phyloP scores from a whole-genome alignment of 352 stramenopile genomes.

The Lagenidium sp. region DNA sequence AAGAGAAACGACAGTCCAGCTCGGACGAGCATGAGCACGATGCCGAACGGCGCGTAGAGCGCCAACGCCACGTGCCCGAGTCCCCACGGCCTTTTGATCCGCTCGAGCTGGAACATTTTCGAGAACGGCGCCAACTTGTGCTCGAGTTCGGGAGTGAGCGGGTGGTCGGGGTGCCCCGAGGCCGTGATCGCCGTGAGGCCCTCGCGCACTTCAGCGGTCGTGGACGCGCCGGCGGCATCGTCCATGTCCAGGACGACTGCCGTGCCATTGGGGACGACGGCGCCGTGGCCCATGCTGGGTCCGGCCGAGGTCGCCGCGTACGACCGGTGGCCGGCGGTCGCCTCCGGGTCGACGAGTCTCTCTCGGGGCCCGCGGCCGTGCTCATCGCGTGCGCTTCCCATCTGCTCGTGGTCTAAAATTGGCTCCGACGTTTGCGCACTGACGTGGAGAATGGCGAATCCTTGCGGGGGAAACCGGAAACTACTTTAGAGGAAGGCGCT shows the following conservation, averaged over 20 bases:
- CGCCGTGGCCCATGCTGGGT: constrained; percentile 2
- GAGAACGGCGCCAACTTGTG: constrained; percentile 12
- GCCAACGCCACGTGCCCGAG: constrained; percentile 34
- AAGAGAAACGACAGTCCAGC: constrained; percentile 24
- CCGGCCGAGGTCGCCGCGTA: not conserved
- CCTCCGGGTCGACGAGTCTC: too few species aligned
- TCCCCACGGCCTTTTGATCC: constrained; percentile 37
- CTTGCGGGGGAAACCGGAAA: too few species aligned
- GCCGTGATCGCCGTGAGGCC: constrained; percentile 12
- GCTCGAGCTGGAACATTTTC: constrained; percentile 62
- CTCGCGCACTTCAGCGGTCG: constrained; percentile 10
- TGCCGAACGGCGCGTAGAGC: constrained; percentile 46
- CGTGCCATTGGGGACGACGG: constrained; percentile 3
- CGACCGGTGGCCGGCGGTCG: too few species aligned
- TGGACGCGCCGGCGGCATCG: constrained; percentile 6
- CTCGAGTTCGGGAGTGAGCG: constrained; percentile 2
- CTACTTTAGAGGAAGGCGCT: too few species aligned
- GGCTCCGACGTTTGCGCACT: too few species aligned
- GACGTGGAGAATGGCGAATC: too few species aligned
- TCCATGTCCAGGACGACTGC: constrained; percentile 14
- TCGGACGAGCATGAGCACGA: constrained; percentile 36
- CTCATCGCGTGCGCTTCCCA: too few species aligned
- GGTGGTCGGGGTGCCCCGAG: too few species aligned
- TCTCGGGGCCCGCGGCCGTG: too few species aligned
- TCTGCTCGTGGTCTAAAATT: too few species aligned